Evolutionary conservation across 2,329 filamentous ascomycete genomes (phyloP).

Genomic region (Clarireedia homoeocarpa): DNA sequence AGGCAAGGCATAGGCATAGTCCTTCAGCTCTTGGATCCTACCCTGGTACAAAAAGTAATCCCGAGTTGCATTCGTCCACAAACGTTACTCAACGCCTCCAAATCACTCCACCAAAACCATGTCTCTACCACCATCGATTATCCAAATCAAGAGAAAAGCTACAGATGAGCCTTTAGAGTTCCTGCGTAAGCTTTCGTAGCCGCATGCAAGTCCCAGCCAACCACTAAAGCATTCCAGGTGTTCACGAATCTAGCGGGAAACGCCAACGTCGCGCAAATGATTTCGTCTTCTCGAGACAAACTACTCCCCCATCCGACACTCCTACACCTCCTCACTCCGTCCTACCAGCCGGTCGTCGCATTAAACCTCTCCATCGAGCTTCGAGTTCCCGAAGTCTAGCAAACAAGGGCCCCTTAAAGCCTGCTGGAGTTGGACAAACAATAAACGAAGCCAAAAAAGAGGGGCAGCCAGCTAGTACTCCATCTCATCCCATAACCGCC

Average conservation of each 20-base stretch:
- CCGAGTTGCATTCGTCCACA: not conserved
- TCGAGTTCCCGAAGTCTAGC: slow-evolving; percentile 8
- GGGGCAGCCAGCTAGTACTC: not conserved
- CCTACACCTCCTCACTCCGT: slow-evolving; percentile 1
- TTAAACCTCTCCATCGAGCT: slow-evolving; percentile 17
- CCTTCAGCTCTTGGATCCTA: no score
- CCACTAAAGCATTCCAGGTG: slow-evolving; percentile 14
- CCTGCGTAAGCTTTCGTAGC: slow-evolving; percentile 23
- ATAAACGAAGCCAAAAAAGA: not conserved
- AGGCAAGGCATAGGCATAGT: no score
- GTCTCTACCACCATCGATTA: slow-evolving; percentile 25
- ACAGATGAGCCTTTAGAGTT: slow-evolving; percentile 29
- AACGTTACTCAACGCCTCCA: not conserved
- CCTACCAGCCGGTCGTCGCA: slow-evolving; percentile 12
- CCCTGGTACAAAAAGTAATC: no score
- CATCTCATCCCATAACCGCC: not conserved
- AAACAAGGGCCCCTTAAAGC: not conserved
- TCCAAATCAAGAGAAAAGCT: slow-evolving; percentile 29
- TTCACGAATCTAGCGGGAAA: slow-evolving; percentile 25
- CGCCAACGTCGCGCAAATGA: slow-evolving; percentile 18
- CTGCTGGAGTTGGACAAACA: not conserved
- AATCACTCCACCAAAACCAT: slow-evolving; percentile 11
- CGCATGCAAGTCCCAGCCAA: no score
- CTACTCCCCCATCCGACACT: slow-evolving; percentile 1
- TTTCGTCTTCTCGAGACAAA: slow-evolving; percentile 27